Evolutionary conservation across 305 asterid species (phyloP), one percentile per base, ranked within the genome.

Genomic region (Striga hermonthica): DNA sequence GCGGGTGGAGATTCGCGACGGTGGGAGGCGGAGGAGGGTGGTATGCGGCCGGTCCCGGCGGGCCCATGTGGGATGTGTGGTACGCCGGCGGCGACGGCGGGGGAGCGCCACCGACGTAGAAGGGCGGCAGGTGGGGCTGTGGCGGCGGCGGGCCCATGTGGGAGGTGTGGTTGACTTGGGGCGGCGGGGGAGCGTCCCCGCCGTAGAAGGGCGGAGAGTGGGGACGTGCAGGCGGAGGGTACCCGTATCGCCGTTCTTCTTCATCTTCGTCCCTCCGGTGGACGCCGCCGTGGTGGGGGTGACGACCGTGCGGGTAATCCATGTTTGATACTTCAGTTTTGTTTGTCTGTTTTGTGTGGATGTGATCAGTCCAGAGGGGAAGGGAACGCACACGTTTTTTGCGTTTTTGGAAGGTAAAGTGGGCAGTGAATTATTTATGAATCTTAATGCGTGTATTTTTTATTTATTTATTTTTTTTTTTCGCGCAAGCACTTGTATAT

Each of bases 141-240:
- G 34, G 72, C n/a, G 66, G 57, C 4, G 7, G 44, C 22, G 80
- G 78, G 1, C 82, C 84, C 11, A 3, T 11, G 44, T 85, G 87
- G 55, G 84, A 74, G 59, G 76, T 64, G 68, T 78, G 89, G 56
- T 66, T 35, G 1, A 70, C 87, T 41, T 80, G 66, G 57, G 68
- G 74, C 48, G 74, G 78, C 16, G 75, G 74, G 7, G 68, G 68
- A 14, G 62, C 68, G 15, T 49, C 35, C 13, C 43, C 58, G 47
- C 57, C 60, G 68, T 11, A 36, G 15, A 49, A 36, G 10, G 59
- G 68, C 7, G 59, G 68, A 8, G 68, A 59, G 6, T 5, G 48
- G 1, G 66, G 55, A 2, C 7, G 66, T n/a, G 22, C 55, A 37
- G 66, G 66, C 41, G 66, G 66, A 0, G 66, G 12, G 54, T 58